phyloP scores from a whole-genome alignment of 176 grass and related monocot genomes.

The Carex pumila region DNA sequence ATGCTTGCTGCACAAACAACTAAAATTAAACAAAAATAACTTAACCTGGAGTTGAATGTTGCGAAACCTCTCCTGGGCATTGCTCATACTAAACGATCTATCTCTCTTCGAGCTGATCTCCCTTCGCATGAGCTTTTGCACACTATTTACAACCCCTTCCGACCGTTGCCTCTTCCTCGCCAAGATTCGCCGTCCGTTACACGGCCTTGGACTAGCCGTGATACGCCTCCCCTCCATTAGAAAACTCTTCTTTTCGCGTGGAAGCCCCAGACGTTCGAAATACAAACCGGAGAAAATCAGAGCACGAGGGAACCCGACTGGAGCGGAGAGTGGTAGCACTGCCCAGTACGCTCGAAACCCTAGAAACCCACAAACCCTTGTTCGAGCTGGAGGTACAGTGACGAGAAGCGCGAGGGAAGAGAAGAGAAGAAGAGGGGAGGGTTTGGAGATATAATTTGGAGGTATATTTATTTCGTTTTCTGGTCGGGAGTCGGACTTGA shows the following conservation, averaged over 20 bases:
- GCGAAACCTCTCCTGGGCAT: constrained; percentile 77
- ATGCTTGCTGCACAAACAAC: background rate
- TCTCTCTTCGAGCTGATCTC: constrained; percentile 76
- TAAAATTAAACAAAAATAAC: background rate
- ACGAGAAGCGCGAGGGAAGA: background rate
- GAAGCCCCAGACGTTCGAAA: background rate
- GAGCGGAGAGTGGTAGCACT: background rate
- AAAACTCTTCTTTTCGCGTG: background rate
- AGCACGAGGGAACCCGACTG: background rate
- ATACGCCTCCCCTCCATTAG: constrained; percentile 74
- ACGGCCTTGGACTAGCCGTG: constrained; percentile 66
- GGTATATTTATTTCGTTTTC: background rate
- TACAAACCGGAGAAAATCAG: background rate
- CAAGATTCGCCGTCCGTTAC: constrained; percentile 61
- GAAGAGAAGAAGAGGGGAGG: background rate
- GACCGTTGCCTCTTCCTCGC: constrained; percentile 61
- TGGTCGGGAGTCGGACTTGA: constrained; percentile 4
- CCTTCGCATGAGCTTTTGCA: constrained; percentile 71
- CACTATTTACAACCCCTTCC: constrained; percentile 55
- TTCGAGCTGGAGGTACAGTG: constrained; percentile 1
- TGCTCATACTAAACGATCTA: constrained; percentile 65
- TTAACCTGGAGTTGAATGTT: constrained; percentile 76
- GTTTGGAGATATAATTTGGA: constrained; percentile 7
- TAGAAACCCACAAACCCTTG: background rate
- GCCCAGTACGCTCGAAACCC: background rate